Conservation (phyloP, 768 basidiomycete species). For the Suillus luteus region DNA sequence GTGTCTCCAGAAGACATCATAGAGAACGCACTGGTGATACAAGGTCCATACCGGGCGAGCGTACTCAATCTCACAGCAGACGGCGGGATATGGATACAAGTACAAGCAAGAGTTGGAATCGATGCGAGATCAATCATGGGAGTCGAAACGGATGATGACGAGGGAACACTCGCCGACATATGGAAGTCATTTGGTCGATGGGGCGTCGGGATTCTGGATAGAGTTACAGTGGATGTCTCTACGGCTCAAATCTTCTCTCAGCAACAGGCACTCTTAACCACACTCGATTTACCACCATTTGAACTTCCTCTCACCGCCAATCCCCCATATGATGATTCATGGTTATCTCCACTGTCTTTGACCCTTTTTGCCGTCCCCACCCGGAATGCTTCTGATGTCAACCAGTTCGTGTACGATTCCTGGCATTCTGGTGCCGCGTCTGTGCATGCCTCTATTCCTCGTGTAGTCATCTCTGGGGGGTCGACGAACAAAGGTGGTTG, state of each 20-base stretch:
- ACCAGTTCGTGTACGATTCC: constrained; percentile 54
- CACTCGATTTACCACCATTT: constrained; percentile 49
- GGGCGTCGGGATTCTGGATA: constrained; percentile 58
- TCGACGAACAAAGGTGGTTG: constrained; percentile 44
- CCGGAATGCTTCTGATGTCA: constrained; percentile 47
- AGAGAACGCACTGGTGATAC: constrained; percentile 52
- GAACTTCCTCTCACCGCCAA: constrained; percentile 52
- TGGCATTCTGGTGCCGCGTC: constrained; percentile 57
- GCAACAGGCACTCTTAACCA: constrained; percentile 42
- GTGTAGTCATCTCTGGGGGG: constrained; percentile 56
- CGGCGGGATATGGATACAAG: constrained; percentile 59
- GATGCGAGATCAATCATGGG: constrained; percentile 65
- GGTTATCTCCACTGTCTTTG: constrained; percentile 58
- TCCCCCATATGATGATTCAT: constrained; percentile 44
- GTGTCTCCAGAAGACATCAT: constrained; percentile 62
- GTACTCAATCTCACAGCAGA: constrained; percentile 61
- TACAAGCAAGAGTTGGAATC: constrained; percentile 62
- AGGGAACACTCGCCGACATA: constrained; percentile 46
- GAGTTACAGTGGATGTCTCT: constrained; percentile 56
- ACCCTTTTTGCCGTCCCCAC: constrained; percentile 56
- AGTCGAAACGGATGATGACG: constrained; percentile 46
- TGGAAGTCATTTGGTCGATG: constrained; percentile 74
- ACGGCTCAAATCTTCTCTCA: constrained; percentile 52
- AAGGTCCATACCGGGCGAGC: constrained; percentile 62
- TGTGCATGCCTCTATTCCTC: constrained; percentile 44